Evolutionary conservation across 2,329 filamentous ascomycete genomes (phyloP), one percentile per base, ranked within the genome.

Genomic region (Diaporthe vexans): DNA sequence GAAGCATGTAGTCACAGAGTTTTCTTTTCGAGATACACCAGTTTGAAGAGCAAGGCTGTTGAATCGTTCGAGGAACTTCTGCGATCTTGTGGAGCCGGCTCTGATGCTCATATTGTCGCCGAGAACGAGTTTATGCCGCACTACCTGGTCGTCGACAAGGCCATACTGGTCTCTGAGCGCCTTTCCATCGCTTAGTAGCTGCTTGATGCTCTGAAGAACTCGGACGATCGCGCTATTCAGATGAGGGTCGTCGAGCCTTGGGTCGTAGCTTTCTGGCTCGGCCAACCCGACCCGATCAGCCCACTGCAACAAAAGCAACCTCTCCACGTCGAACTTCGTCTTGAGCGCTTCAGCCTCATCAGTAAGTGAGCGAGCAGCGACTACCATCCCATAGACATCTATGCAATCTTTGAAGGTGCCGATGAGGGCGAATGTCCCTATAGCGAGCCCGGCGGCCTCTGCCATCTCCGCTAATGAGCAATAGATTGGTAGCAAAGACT

Each of bases 11-110:
- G 15, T 0, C 7, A 21, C n/a, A 6, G 57, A 61, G 9, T 61
- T 10, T 0, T 43, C n/a, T n/a, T 1, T 26, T 46, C 1, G n/a
- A 21, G 37, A 9, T 1, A 0, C 17, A 6, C 10, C n/a, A 46
- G 37, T 46, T 0, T 43, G 37, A 13, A 29, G 8, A 11, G 37
- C 21, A 9, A 29, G 24, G 0, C 9, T 46, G n/a, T 63, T 11
- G 58, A 63, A 29, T 1, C 24, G n/a, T 46, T 29, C 24, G 1
- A 29, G 21, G 15, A 63, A 63, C 0, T 19, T 7, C 21, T 46
- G n/a, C 15, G 29, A 13, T 19, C 57, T 43, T 1, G 21, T 43
- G 1, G 57, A 61, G 4, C 57, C 40, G 13, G 57, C 57, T 6
- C 6, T 43, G 35, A 1, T 6, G 1, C 1, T n/a, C 13, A 29